Percentiles rank a stretch among this genome's conserved stretches.
These are phyloP conservation scores for Heterobasidion irregulare DNA, from an alignment of 1,284 basidiomycete genomes.

Conservation along the genomic window DNA sequence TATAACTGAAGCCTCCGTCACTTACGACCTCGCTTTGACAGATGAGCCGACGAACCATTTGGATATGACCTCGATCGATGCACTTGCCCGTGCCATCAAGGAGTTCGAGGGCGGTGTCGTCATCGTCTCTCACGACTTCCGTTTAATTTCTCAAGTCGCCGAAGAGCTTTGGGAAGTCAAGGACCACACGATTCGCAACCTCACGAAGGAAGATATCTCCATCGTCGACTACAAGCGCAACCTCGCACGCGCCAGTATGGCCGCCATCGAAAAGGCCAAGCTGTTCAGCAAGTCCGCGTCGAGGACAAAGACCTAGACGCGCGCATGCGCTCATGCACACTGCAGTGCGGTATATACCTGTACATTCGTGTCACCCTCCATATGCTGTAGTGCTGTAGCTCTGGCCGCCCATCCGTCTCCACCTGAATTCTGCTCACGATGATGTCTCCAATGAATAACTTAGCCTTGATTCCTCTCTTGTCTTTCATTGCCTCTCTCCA, in stretches of 20 bases:
- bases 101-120: slow-evolving; percentile 97
- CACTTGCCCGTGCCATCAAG: slow-evolving; percentile 91
- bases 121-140: slow-evolving; percentile 96
- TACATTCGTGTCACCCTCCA: background rate
- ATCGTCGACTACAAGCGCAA: slow-evolving; percentile 90
- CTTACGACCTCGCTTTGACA: slow-evolving; percentile 14
- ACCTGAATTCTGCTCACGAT: too few relatives aligned
- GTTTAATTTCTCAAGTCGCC: slow-evolving; percentile 91
- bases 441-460: too few relatives aligned
- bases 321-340: background rate
- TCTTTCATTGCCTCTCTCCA: background rate
- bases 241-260: slow-evolving; percentile 62
- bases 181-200: slow-evolving; percentile 87
- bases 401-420: too few relatives aligned
- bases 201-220: slow-evolving; percentile 83
- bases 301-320: background rate
- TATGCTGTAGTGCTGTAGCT: too few relatives aligned
- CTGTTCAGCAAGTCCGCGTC: slow-evolving; percentile 63
- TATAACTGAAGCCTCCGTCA: background rate
- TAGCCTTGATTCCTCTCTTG: too few relatives aligned
- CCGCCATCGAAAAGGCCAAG: slow-evolving; percentile 86
- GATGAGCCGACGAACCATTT: slow-evolving; percentile 91
- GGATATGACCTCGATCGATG: slow-evolving; percentile 95
- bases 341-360: background rate
- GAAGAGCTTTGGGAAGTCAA: slow-evolving; percentile 99